These are phyloP conservation scores for Leishmania amazonensis DNA, from an alignment of 208 protist genomes.

Conservation along the genomic window DNA sequence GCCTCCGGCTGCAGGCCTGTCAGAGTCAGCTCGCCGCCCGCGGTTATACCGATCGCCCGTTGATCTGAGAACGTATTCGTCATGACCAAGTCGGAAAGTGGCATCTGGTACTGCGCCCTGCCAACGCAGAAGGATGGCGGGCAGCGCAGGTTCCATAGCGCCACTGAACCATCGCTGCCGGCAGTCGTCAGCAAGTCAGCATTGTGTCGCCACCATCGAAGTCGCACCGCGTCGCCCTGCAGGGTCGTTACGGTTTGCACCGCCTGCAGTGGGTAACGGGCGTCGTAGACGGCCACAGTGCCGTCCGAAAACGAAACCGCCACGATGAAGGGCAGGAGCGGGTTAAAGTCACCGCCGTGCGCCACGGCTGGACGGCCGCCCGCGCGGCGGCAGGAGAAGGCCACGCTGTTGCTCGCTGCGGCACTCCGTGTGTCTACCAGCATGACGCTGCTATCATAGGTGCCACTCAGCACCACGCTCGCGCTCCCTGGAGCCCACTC, in stretches of 20 bases:
- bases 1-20: slow-evolving; percentile 49
- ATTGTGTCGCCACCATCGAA: slow-evolving; percentile 73
- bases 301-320: slow-evolving; percentile 71
- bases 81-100: slow-evolving; percentile 55
- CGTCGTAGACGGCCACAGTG: slow-evolving; percentile 77
- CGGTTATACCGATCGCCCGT: slow-evolving; percentile 65
- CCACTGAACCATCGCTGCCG: slow-evolving; percentile 78
- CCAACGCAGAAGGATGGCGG: slow-evolving; percentile 83
- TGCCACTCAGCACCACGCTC: slow-evolving; percentile 70
- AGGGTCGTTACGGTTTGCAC: slow-evolving; percentile 65
- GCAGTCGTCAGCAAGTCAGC: slow-evolving; percentile 75
- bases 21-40: slow-evolving; percentile 50
- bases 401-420: slow-evolving; percentile 23
- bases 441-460: slow-evolving; percentile 65
- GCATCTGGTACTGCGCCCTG: slow-evolving; percentile 59
- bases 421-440: slow-evolving; percentile 58
- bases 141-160: slow-evolving; percentile 79
- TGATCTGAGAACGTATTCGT: slow-evolving; percentile 71
- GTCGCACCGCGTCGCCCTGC: slow-evolving; percentile 68
- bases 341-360: slow-evolving; percentile 69
- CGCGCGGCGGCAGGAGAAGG: slow-evolving; percentile 2
- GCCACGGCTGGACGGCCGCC: slow-evolving; percentile 41
- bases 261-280: slow-evolving; percentile 51
- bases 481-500: slow-evolving; percentile 68
- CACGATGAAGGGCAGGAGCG: slow-evolving; percentile 62